phyloP scores from a whole-genome alignment of 1,284 basidiomycete genomes.

The Trichosporon inkin region DNA sequence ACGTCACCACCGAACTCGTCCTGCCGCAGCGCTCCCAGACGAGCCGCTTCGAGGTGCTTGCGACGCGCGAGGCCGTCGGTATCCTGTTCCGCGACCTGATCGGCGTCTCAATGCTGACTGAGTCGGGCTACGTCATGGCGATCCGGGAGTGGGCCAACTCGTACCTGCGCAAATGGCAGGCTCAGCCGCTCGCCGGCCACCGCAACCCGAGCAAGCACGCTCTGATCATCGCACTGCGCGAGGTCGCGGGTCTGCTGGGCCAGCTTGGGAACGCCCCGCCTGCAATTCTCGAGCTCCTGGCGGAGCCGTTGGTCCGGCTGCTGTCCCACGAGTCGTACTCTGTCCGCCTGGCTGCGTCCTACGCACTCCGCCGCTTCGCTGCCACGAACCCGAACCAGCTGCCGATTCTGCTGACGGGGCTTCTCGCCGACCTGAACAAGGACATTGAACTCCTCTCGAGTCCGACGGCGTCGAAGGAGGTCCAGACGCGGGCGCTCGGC shows the following conservation, averaged over 20 bases:
- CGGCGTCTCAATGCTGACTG: slow-evolving; percentile 79
- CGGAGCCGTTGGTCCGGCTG: slow-evolving; percentile 78
- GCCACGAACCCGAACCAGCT: slow-evolving; percentile 79
- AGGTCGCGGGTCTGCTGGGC: slow-evolving; percentile 77
- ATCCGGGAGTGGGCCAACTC: slow-evolving; percentile 76
- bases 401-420: slow-evolving; percentile 72
- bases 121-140: slow-evolving; percentile 87
- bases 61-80: slow-evolving; percentile 68
- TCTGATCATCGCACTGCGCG: slow-evolving; percentile 71
- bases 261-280: slow-evolving; percentile 89
- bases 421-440: slow-evolving; percentile 74
- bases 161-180: slow-evolving; percentile 81
- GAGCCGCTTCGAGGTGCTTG: slow-evolving; percentile 68
- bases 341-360: slow-evolving; percentile 78
- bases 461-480: slow-evolving; percentile 68
- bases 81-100: slow-evolving; percentile 80
- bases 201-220: slow-evolving; percentile 66
- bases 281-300: slow-evolving; percentile 80
- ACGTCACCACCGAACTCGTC: slow-evolving; percentile 75
- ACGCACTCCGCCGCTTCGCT: slow-evolving; percentile 85
- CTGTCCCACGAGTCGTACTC: slow-evolving; percentile 82
- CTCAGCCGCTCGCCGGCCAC: slow-evolving; percentile 82
- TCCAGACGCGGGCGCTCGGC: slow-evolving; percentile 70
- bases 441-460: slow-evolving; percentile 55
- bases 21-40: slow-evolving; percentile 55